Evolutionary conservation across 2,329 filamentous ascomycete genomes (phyloP).

Genomic region (Fusarium sp.): DNA sequence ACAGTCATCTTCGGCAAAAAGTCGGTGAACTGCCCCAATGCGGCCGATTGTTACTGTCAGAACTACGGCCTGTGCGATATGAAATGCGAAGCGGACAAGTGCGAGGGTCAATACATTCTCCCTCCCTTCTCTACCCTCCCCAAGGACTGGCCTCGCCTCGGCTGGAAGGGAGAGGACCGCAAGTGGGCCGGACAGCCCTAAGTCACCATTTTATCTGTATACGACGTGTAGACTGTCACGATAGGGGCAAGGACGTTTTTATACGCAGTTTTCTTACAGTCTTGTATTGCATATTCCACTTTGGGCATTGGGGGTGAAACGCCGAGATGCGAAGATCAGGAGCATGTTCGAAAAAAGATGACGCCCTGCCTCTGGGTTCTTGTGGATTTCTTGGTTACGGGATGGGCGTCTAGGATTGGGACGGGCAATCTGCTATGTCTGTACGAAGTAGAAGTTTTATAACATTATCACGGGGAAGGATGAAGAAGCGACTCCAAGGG

Average conservation of each 20-base stretch:
- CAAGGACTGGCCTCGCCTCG: constrained; percentile 69
- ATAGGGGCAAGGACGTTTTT: constrained; percentile 23
- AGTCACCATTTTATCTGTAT: constrained; percentile 15
- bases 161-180: constrained; percentile 50
- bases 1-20: constrained; percentile 72
- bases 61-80: constrained; percentile 74
- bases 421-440: constrained; percentile 41
- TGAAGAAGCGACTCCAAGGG: constrained; percentile 12
- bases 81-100: constrained; percentile 62
- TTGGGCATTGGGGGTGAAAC: constrained; percentile 10
- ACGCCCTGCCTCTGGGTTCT: constrained; percentile 29
- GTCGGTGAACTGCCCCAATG: constrained; percentile 73
- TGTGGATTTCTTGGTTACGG: constrained; percentile 37
- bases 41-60: constrained; percentile 76
- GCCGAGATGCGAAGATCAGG: constrained; percentile 9
- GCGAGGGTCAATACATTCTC: constrained; percentile 71
- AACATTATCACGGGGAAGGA: constrained; percentile 27
- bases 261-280: constrained; percentile 13
- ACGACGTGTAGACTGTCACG: constrained; percentile 20
- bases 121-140: constrained; percentile 73
- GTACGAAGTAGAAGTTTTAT: constrained; percentile 36
- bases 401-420: constrained; percentile 42
- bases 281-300: constrained; percentile 11
- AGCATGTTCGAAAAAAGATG: constrained; percentile 1
- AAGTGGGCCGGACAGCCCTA: constrained; percentile 46